Percentiles rank a stretch among this genome's conserved stretches.
These are phyloP conservation scores for Sonneratia alba DNA, from an alignment of 345 rosid species.

Conservation along the genomic window DNA sequence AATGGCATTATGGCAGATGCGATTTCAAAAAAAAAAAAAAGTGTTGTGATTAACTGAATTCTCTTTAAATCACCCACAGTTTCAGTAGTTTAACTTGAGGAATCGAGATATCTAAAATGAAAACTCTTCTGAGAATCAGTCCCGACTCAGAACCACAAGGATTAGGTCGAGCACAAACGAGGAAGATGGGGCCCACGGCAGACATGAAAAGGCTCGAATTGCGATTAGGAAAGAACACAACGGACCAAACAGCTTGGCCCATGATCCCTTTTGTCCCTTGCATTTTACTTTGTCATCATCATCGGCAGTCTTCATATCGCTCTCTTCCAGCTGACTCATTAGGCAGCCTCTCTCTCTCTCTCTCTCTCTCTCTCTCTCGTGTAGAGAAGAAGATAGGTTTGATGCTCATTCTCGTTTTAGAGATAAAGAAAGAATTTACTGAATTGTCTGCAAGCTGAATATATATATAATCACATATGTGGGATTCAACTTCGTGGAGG, in stretches of 20 bases:
- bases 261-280: neutral
- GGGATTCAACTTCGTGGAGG: neutral
- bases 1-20: too few relatives aligned
- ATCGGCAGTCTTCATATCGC: neutral
- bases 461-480: too few relatives aligned
- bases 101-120: too few relatives aligned
- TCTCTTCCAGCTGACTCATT: neutral
- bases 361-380: too few relatives aligned
- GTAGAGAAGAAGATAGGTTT: too few relatives aligned
- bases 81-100: too few relatives aligned
- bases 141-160: neutral
- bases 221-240: neutral
- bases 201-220: neutral
- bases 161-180: neutral
- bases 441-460: neutral
- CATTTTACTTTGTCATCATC: neutral
- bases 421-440: too few relatives aligned
- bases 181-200: neutral
- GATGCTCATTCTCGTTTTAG: too few relatives aligned
- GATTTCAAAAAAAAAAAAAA: too few relatives aligned
- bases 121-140: too few relatives aligned
- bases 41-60: too few relatives aligned
- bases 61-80: too few relatives aligned
- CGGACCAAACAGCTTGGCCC: constrained; percentile 1
- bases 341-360: neutral